These are phyloP conservation scores for Sporothrix variecibatus DNA, from an alignment of 2,329 filamentous ascomycete genomes.

Conservation along the genomic window DNA sequence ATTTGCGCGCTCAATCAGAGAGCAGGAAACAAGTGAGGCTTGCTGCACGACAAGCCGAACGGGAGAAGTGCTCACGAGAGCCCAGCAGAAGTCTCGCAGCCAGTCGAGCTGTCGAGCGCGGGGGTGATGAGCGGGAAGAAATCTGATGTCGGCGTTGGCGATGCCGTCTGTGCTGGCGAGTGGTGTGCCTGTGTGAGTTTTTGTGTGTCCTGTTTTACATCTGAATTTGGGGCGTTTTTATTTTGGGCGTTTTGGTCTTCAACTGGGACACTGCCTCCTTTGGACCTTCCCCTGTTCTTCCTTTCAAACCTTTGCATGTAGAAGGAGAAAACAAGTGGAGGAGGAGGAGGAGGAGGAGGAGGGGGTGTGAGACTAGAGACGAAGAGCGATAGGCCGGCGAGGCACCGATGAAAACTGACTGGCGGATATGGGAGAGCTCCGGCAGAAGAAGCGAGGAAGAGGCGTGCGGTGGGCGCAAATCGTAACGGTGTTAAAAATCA, in stretches of 20 bases:
- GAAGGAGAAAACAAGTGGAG: not conserved
- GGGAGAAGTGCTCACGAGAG: slow-evolving; percentile 7
- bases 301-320: not conserved
- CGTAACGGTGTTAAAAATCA: not conserved
- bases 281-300: slow-evolving; percentile 10
- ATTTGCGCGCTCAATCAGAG: not conserved
- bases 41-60: not conserved
- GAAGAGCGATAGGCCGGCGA: slow-evolving; percentile 7
- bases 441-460: not conserved
- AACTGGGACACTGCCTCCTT: not conserved
- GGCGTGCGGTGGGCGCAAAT: not conserved
- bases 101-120: slow-evolving; percentile 18
- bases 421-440: not conserved
- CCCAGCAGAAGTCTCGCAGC: not conserved
- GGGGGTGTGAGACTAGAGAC: slow-evolving; percentile 15
- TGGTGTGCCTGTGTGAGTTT: not conserved
- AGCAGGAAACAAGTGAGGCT: not conserved
- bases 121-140: slow-evolving; percentile 9
- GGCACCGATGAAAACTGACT: not conserved
- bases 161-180: slow-evolving; percentile 8
- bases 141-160: slow-evolving; percentile 5
- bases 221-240: not conserved
- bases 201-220: slow-evolving; percentile 6
- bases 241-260: not conserved
- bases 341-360: slow-evolving; percentile 5